A percentile compares a stretch with the other conserved stretches of the same genome.
Evolutionary conservation across 1,139 yeast genomes (phyloP).

Genomic region (Blastobotrys ciferrii): DNA sequence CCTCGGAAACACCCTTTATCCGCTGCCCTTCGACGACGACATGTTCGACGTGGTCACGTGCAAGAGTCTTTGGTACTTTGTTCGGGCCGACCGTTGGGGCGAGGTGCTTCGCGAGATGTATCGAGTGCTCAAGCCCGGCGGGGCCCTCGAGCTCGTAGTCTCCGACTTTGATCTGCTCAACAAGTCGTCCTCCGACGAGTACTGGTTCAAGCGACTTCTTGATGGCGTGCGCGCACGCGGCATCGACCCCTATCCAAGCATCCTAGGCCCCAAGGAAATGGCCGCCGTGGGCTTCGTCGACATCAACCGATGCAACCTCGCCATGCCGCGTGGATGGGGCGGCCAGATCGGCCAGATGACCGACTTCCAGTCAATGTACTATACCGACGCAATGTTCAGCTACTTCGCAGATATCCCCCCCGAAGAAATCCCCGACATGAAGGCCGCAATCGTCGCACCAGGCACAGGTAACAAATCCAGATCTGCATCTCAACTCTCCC

Average conservation of each 20-base stretch:
- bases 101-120: constrained; percentile 38
- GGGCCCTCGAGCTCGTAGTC: constrained; percentile 37
- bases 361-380: constrained; percentile 32
- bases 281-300: constrained; percentile 35
- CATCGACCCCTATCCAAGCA: constrained; percentile 36
- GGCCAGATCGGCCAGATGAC: constrained; percentile 36
- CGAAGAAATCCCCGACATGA: constrained; percentile 24
- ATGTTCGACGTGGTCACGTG: constrained; percentile 38
- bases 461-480: not conserved
- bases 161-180: constrained; percentile 34
- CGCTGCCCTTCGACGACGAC: constrained; percentile 38
- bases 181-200: constrained; percentile 23
- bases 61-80: constrained; percentile 36
- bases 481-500: constrained; percentile 16
- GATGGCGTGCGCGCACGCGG: constrained; percentile 30
- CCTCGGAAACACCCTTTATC: constrained; percentile 32
- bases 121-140: constrained; percentile 43
- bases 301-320: constrained; percentile 29
- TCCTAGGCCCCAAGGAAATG: constrained; percentile 27
- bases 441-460: constrained; percentile 9
- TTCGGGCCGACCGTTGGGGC: constrained; percentile 36
- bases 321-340: constrained; percentile 37
- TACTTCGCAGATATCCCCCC: constrained; percentile 28
- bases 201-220: constrained; percentile 31
- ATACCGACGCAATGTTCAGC: constrained; percentile 30